A percentile compares a stretch with the other conserved stretches of the same genome.
These are phyloP conservation scores for Quercus dentata DNA, from an alignment of 306 rosid genomes.

Conservation along the genomic window DNA sequence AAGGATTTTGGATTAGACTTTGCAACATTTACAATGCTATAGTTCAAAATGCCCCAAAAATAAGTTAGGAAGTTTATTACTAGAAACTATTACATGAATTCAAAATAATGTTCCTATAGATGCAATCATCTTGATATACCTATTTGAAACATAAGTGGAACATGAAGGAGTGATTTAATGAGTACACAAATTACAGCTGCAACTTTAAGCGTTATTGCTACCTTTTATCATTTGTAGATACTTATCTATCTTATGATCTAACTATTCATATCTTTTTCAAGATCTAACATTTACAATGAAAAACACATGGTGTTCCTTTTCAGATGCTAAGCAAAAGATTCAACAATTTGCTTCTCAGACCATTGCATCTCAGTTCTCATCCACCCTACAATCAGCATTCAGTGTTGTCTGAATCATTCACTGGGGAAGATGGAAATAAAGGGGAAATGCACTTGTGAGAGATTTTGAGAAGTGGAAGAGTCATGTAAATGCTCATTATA, in stretches of 20 bases:
- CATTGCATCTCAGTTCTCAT: slow-evolving; percentile 68
- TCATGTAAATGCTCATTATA: slow-evolving; percentile 53
- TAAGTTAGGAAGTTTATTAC: background rate
- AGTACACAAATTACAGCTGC: background rate
- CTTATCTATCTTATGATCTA: background rate
- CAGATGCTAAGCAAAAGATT: slow-evolving; percentile 95
- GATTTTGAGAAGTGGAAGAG: slow-evolving; percentile 32
- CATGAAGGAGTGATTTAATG: background rate
- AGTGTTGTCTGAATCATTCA: slow-evolving; percentile 58
- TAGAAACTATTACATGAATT: background rate
- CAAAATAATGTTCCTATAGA: background rate
- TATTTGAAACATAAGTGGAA: background rate
- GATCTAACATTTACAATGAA: background rate
- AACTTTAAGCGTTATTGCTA: background rate
- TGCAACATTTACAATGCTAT: background rate
- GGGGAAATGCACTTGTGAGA: slow-evolving; percentile 23
- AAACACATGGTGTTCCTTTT: slow-evolving; percentile 28
- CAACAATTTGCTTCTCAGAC: slow-evolving; percentile 90
- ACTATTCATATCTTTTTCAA: background rate
- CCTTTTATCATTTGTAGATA: background rate
- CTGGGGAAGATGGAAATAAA: slow-evolving; percentile 13
- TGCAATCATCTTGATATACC: background rate
- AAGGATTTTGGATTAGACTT: background rate
- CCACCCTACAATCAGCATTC: slow-evolving; percentile 81
- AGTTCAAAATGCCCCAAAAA: background rate